A percentile compares a stretch with the other conserved stretches of the same genome.
These are phyloP conservation scores for Gynochthodes officinalis DNA, from an alignment of 257 asterid species.

Conservation along the genomic window DNA sequence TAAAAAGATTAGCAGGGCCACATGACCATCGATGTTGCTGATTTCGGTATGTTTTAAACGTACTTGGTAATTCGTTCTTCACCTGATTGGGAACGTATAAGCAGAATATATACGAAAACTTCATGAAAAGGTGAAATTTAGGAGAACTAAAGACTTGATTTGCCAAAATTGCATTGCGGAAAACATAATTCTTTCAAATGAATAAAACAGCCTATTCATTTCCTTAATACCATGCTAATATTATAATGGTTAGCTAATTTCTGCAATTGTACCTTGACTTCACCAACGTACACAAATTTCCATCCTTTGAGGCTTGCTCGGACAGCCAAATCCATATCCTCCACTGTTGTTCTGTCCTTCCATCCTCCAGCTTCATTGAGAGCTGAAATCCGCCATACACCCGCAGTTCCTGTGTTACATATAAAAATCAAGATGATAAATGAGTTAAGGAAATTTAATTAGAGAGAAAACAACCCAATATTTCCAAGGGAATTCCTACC, in stretches of 20 bases:
- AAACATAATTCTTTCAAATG: no score
- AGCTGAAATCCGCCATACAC: constrained; percentile 62
- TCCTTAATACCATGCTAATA: no score
- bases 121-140: no score
- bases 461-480: not conserved
- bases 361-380: constrained; percentile 62
- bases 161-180: no score
- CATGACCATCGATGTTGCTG: constrained; percentile 58
- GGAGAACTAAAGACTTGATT: not conserved
- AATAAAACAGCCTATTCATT: no score
- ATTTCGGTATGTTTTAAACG: constrained; percentile 43
- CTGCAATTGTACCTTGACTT: constrained; percentile 29
- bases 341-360: constrained; percentile 65
- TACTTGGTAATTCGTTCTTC: constrained; percentile 49
- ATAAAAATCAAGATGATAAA: constrained; percentile 5
- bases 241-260: not conserved
- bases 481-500: constrained; percentile 28
- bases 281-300: constrained; percentile 55
- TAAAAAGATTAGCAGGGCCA: constrained; percentile 52
- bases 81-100: constrained; percentile 21
- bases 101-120: not conserved
- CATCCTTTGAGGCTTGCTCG: constrained; percentile 68
- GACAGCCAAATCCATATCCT: constrained; percentile 67
- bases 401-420: constrained; percentile 50
- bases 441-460: no score